phyloP scores from a whole-genome alignment of 2,329 filamentous ascomycete genomes.

The Amesomyces nigricolor region DNA sequence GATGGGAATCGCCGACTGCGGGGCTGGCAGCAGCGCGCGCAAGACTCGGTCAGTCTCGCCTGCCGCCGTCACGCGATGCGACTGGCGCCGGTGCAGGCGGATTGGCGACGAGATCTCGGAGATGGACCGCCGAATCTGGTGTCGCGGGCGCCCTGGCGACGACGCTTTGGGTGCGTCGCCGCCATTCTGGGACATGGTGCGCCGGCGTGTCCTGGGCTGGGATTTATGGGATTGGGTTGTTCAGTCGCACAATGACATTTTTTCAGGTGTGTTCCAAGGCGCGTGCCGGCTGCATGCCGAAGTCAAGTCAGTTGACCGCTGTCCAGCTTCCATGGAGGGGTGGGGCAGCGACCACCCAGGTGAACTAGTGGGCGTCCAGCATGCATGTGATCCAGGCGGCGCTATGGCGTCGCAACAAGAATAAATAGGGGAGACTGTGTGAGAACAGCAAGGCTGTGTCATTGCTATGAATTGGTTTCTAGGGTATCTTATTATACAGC shows the following conservation, averaged over 20 bases:
- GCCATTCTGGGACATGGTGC: constrained; percentile 33
- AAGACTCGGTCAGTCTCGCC: constrained; percentile 35
- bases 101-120: constrained; percentile 48
- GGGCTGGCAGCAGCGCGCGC: constrained; percentile 6
- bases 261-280: constrained; percentile 1
- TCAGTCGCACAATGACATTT: constrained; percentile 14
- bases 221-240: constrained; percentile 7
- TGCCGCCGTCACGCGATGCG: constrained; percentile 27
- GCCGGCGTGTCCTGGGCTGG: background rate
- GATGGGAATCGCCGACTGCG: constrained; percentile 27
- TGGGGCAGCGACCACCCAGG: constrained; percentile 6
- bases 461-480: too few species aligned
- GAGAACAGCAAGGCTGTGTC: too few species aligned
- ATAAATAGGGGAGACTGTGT: background rate
- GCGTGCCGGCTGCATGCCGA: constrained; percentile 3
- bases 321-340: background rate
- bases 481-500: too few species aligned
- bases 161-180: constrained; percentile 29
- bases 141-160: constrained; percentile 38
- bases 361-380: background rate
- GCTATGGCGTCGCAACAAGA: background rate
- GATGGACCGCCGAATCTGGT: constrained; percentile 52
- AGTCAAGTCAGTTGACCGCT: constrained; percentile 6
- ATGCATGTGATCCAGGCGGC: constrained; percentile 14
- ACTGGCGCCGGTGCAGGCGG: constrained; percentile 36